These are phyloP conservation scores for Capronia americana DNA, from an alignment of 2,329 filamentous ascomycete species.

Conservation along the genomic window DNA sequence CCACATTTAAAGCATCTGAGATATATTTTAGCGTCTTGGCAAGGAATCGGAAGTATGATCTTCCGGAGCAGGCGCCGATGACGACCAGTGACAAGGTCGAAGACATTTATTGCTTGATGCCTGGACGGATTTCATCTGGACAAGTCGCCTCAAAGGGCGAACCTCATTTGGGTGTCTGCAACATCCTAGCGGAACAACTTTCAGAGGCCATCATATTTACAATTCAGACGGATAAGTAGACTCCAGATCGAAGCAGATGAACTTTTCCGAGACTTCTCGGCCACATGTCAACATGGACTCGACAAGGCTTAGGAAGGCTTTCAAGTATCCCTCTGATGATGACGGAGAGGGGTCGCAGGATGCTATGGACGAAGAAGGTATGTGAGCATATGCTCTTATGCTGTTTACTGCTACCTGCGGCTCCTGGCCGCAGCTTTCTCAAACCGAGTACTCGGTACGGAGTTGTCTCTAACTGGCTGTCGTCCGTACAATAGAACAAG, in stretches of 20 bases:
- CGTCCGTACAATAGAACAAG: constrained; percentile 35
- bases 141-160: background rate
- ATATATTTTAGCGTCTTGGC: background rate
- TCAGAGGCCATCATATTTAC: background rate
- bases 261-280: background rate
- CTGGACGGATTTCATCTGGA: background rate
- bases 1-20: background rate
- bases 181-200: background rate
- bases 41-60: background rate
- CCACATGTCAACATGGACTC: constrained; percentile 23
- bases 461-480: background rate
- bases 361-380: constrained; percentile 40
- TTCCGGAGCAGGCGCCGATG: background rate
- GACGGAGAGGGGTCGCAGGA: constrained; percentile 32
- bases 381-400: background rate
- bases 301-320: constrained; percentile 37
- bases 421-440: background rate
- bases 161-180: background rate
- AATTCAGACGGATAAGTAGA: background rate
- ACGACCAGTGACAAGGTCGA: background rate
- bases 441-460: background rate
- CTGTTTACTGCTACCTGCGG: background rate
- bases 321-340: constrained; percentile 38
- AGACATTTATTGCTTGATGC: background rate
- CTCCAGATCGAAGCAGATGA: background rate